Percentiles rank a stretch among this genome's conserved stretches.
phyloP scores from a whole-genome alignment of 306 rosid genomes.

The Ochetophila trinervis region DNA sequence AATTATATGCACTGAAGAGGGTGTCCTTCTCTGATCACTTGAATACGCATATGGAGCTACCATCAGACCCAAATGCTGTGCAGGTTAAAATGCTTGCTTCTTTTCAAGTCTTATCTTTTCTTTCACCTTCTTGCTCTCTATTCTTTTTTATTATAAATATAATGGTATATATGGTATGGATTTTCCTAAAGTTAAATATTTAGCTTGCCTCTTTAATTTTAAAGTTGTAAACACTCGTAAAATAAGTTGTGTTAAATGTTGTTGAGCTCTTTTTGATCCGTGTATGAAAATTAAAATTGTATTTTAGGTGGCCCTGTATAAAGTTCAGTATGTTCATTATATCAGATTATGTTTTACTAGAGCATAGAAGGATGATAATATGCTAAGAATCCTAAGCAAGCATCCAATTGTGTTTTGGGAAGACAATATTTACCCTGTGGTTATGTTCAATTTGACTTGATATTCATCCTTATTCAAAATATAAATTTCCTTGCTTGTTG shows the following conservation, averaged over 20 bases:
- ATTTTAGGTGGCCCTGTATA: too few relatives aligned
- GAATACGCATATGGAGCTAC: conserved; percentile 77
- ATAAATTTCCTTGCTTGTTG: background rate
- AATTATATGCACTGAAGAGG: conserved; percentile 72
- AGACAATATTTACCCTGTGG: too few relatives aligned
- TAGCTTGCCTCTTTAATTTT: background rate
- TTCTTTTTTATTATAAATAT: background rate
- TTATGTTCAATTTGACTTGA: too few relatives aligned
- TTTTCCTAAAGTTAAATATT: background rate
- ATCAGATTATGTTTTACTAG: too few relatives aligned
- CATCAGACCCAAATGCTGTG: conserved; percentile 33
- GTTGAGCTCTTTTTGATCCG: background rate
- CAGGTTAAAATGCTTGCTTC: conserved; percentile 46
- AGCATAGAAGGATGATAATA: too few relatives aligned
- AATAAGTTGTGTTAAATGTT: background rate
- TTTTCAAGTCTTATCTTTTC: conserved; percentile 7
- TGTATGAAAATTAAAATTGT: too few relatives aligned
- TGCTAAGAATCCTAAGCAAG: too few relatives aligned
- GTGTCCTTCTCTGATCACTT: conserved; percentile 73
- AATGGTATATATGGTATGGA: background rate
- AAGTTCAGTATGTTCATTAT: too few relatives aligned
- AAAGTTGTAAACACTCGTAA: too few relatives aligned
- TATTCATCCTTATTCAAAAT: background rate
- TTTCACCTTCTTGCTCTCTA: background rate
- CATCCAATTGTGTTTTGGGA: too few relatives aligned